phyloP scores from a whole-genome alignment of 768 basidiomycete genomes.

The Coprinopsis strossmayeri region DNA sequence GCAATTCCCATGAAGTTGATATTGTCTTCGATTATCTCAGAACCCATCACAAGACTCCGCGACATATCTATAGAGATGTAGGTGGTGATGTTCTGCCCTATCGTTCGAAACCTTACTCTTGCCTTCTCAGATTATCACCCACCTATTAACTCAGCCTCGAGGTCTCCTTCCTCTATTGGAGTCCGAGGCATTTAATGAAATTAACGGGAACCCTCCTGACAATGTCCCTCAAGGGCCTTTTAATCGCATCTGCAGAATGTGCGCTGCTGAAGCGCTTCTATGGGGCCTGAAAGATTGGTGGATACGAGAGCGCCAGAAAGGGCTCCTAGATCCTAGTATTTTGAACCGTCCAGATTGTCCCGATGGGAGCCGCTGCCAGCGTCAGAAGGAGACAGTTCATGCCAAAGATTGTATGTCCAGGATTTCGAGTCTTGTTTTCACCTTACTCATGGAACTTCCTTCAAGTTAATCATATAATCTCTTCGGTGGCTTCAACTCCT shows the following conservation, averaged over 20 bases:
- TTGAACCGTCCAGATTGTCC: slow-evolving; percentile 61
- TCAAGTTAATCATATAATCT: slow-evolving; percentile 33
- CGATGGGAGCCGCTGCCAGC: slow-evolving; percentile 50
- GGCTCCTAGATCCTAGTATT: slow-evolving; percentile 50
- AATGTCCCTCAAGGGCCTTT: slow-evolving; percentile 54
- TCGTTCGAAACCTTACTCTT: background rate
- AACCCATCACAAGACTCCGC: slow-evolving; percentile 52
- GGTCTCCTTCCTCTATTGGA: slow-evolving; percentile 66
- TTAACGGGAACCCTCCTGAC: slow-evolving; percentile 55
- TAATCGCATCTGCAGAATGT: slow-evolving; percentile 58
- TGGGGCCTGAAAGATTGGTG: slow-evolving; percentile 81
- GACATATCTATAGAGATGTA: slow-evolving; percentile 74
- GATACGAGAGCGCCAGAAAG: slow-evolving; percentile 70
- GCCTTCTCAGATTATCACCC: slow-evolving; percentile 46
- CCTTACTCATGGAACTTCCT: slow-evolving; percentile 8
- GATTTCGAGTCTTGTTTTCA: background rate
- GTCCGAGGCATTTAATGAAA: slow-evolving; percentile 61
- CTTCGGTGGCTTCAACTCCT: too few species aligned
- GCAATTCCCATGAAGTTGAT: slow-evolving; percentile 76
- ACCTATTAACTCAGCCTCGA: slow-evolving; percentile 54
- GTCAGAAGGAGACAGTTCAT: slow-evolving; percentile 66
- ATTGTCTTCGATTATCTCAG: slow-evolving; percentile 78
- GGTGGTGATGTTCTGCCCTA: slow-evolving; percentile 10
- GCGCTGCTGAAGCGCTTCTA: slow-evolving; percentile 68
- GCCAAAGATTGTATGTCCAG: slow-evolving; percentile 64